Evolutionary conservation across 768 basidiomycete species (phyloP), one percentile per base, ranked within the genome.

Genomic region (Mycena filopes): DNA sequence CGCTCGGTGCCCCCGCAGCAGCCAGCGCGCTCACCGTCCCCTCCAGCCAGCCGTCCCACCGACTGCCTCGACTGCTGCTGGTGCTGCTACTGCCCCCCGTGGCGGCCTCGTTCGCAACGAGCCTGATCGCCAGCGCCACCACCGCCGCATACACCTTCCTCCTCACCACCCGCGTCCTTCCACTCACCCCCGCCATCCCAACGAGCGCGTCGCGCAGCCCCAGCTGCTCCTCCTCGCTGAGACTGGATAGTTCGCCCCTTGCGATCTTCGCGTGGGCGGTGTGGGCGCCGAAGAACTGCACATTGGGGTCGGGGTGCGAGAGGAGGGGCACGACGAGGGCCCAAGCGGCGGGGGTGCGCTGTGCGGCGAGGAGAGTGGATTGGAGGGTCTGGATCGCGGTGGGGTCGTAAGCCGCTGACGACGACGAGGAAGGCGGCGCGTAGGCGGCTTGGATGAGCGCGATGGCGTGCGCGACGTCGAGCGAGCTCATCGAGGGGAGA

Each of bases 261-360:
- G 92, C 89, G 67, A 97, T 94, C 85, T 98, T 98, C 66, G 96
- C 93, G 73, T 96, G 94, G 3, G 91, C 87, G 0, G 94, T 98
- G 71, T 98, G 96, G 6, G 96, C 95, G 3, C 95, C 95, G 72
- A 95, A 97, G 83, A 97, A 98, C 75, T 96, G 92, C 12, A 97
- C 93, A 72, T 94, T 94, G 55, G 84, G 83, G 76, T 96, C 91
- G 29, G 82, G 78, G 71, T 91, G 82, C 16, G 88, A 83, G 26
- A 95, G 78, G 67, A 96, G 84, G 0, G 94, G 93, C 38, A 92
- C 83, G 21, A 95, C 87, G 49, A 96, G 79, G 11, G 92, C 93
- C 94, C 93, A 96, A 4, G 92, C 92, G 70, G 92, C 92, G 18
- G 85, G 88, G 7, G 51, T 54, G 50, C 60, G 55, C 50, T 62